Percentiles rank a stretch among this genome's conserved stretches.
These are phyloP conservation scores for Fusarium sublunatum DNA, from an alignment of 2,329 filamentous ascomycete genomes.

Conservation along the genomic window DNA sequence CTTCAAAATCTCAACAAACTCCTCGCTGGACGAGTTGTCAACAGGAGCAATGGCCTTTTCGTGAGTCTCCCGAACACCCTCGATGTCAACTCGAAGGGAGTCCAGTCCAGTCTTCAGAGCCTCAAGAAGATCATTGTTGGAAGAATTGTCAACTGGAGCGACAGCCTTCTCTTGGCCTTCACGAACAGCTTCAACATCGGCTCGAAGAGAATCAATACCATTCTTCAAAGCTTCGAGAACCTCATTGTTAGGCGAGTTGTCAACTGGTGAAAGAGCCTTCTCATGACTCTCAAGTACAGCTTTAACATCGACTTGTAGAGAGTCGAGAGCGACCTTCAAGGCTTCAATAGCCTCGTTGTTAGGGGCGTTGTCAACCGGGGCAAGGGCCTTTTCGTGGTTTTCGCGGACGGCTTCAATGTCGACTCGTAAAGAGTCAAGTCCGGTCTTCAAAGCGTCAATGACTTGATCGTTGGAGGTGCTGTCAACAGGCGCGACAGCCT, in stretches of 20 bases:
- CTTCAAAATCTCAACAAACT: conserved; percentile 39
- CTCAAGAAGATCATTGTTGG: conserved; percentile 79
- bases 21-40: conserved; percentile 30
- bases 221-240: conserved; percentile 83
- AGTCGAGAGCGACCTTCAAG: conserved; percentile 36
- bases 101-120: conserved; percentile 80
- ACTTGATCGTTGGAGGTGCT: conserved; percentile 37
- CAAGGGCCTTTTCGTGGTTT: conserved; percentile 60
- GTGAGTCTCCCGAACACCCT: conserved; percentile 74
- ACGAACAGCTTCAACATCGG: conserved; percentile 80
- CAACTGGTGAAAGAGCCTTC: conserved; percentile 64
- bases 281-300: conserved; percentile 72
- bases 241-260: conserved; percentile 81
- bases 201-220: conserved; percentile 75
- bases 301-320: conserved; percentile 31
- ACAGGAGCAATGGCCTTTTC: conserved; percentile 45
- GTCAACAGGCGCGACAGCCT: conserved; percentile 29
- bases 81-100: conserved; percentile 77
- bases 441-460: conserved; percentile 36
- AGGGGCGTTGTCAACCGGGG: conserved; percentile 21
- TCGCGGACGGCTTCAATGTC: conserved; percentile 63
- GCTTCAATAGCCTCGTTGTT: conserved; percentile 38
- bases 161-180: conserved; percentile 63
- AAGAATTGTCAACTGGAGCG: conserved; percentile 76
- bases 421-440: conserved; percentile 32